These are phyloP conservation scores for Daldinia concentrica DNA, from an alignment of 495 filamentous ascomycete species.

Conservation along the genomic window DNA sequence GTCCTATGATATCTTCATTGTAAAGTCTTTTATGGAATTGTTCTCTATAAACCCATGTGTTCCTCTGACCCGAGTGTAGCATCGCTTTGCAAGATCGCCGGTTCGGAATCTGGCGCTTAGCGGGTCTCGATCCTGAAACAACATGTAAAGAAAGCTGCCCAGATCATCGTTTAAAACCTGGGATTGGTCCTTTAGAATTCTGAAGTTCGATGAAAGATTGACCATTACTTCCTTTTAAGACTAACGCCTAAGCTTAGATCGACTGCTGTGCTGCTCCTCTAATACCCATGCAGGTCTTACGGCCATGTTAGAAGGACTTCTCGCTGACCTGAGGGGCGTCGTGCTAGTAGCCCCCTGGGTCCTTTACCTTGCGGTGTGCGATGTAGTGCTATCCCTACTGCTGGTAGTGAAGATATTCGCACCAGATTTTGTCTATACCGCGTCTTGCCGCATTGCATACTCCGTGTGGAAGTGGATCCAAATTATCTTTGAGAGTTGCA, in stretches of 20 bases:
- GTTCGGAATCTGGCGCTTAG: conserved; percentile 3
- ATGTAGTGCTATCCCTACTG: conserved; percentile 62
- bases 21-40: background rate
- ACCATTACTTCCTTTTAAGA: background rate
- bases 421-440: conserved; percentile 58
- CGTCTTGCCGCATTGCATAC: conserved; percentile 60
- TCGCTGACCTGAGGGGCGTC: conserved; percentile 53
- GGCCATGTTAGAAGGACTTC: conserved; percentile 28
- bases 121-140: conserved; percentile 17
- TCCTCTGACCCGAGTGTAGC: conserved; percentile 10
- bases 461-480: conserved; percentile 64
- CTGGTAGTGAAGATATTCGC: conserved; percentile 58
- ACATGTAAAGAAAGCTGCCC: background rate
- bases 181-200: conserved; percentile 5
- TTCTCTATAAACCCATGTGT: background rate
- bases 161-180: background rate
- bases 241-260: background rate
- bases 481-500: conserved; percentile 58
- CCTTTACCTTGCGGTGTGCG: conserved; percentile 56
- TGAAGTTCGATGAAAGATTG: background rate
- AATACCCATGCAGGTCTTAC: conserved; percentile 10
- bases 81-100: conserved; percentile 10
- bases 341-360: conserved; percentile 60
- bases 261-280: background rate
- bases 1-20: background rate